Conservation (phyloP, 1,284 basidiomycete species). For the Rugiboletus extremiorientalis region DNA sequence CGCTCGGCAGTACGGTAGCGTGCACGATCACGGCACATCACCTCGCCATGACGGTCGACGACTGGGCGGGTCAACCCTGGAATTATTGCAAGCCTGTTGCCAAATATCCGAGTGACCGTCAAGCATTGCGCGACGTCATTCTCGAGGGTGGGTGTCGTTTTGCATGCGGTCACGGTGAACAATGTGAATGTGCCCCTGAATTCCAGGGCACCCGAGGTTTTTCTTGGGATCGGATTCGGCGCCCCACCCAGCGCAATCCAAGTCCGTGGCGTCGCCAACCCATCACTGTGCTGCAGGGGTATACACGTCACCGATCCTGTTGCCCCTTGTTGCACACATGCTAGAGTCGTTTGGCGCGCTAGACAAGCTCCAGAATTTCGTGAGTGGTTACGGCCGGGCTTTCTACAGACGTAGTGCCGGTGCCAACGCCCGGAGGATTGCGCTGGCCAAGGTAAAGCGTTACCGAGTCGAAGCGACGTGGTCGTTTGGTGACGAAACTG, state of each 20-base stretch:
- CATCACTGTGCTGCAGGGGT: conserved; percentile 89
- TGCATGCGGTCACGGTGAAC: background rate
- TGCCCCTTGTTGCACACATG: conserved; percentile 85
- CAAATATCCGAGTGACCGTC: conserved; percentile 91
- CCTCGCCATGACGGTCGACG: conserved; percentile 91
- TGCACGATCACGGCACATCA: conserved; percentile 99
- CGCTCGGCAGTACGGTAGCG: conserved; percentile 85
- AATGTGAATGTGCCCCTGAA: background rate
- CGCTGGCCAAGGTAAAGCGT: conserved; percentile 35
- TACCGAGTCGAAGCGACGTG: conserved; percentile 55
- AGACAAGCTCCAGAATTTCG: conserved; percentile 78
- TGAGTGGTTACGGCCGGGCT: conserved; percentile 69
- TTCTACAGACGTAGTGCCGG: conserved; percentile 65
- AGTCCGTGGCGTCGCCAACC: conserved; percentile 74
- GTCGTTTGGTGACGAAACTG: conserved; percentile 51
- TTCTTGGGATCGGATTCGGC: conserved; percentile 98
- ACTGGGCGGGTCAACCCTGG: conserved; percentile 96
- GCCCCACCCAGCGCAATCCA: conserved; percentile 84
- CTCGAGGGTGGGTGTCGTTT: conserved; percentile 56
- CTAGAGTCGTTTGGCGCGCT: conserved; percentile 87
- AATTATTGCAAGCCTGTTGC: conserved; percentile 99
- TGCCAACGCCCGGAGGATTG: conserved; percentile 22
- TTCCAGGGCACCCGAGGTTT: conserved; percentile 86
- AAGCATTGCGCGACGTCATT: conserved; percentile 83
- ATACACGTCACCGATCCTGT: conserved; percentile 87